phyloP scores from a whole-genome alignment of 202 grass and related monocot species.

The Saccharum hybrid region DNA sequence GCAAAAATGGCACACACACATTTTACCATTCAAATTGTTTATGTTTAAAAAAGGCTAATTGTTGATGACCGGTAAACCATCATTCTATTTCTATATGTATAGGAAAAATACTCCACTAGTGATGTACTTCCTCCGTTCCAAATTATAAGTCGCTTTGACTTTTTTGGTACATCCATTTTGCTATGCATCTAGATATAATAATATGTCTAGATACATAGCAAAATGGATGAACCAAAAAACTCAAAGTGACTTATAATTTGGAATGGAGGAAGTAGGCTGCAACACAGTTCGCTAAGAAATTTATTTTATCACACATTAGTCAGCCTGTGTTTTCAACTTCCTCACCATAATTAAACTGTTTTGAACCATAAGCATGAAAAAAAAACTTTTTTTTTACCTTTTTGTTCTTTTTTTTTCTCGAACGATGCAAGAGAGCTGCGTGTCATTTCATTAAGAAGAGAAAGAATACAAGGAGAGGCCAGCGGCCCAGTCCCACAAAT shows the following conservation, averaged over 20 bases:
- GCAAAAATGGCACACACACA: background rate
- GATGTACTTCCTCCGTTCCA: background rate
- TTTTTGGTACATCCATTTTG: too few relatives aligned
- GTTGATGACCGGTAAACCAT: background rate
- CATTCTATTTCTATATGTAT: background rate
- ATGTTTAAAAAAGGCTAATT: background rate
- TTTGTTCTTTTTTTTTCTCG: background rate
- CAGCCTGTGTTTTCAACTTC: background rate
- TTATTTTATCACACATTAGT: background rate
- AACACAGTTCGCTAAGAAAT: background rate
- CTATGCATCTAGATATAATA: too few relatives aligned
- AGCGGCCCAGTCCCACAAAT: background rate
- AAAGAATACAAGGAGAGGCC: background rate
- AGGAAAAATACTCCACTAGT: background rate
- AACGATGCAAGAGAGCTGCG: background rate
- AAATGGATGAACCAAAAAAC: too few relatives aligned
- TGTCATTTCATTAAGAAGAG: background rate
- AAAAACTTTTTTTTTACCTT: background rate
- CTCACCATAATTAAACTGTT: background rate
- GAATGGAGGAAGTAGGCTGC: background rate
- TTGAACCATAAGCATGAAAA: background rate
- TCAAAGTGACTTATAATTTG: too few relatives aligned
- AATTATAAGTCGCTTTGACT: too few relatives aligned
- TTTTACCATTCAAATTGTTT: background rate
- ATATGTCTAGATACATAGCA: too few relatives aligned